These are phyloP conservation scores for Vitis vinifera DNA, from an alignment of 164 flowering plant genomes.

Conservation along the genomic window ASM3070453v1 NC_081808.1:20353501-20354000, in stretches of 20 bases:
- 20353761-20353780: slow-evolving; percentile 28
- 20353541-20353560: slow-evolving; percentile 45
- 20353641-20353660: slow-evolving; percentile 23
- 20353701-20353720: slow-evolving; percentile 11
- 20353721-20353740: slow-evolving; percentile 50
- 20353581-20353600: slow-evolving; percentile 51
- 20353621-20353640: slow-evolving; percentile 30
- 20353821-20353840: slow-evolving; percentile 5
- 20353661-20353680: slow-evolving; percentile 25
- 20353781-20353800: slow-evolving; percentile 26
- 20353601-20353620: slow-evolving; percentile 40
- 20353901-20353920: too few relatives aligned
- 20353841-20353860: not conserved
- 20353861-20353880: slow-evolving; percentile 2
- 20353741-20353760: slow-evolving; percentile 38
- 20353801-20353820: slow-evolving; percentile 20
- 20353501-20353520: slow-evolving; percentile 52
- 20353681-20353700: slow-evolving; percentile 24
- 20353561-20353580: slow-evolving; percentile 41
- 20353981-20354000: too few relatives aligned
- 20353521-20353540: slow-evolving; percentile 49
- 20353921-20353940: too few relatives aligned
- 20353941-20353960: too few relatives aligned
- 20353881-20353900: slow-evolving; percentile 1
- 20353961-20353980: too few relatives aligned